These are phyloP conservation scores for Mycena alexandri DNA, from an alignment of 768 basidiomycete genomes.

Conservation along the genomic window DNA sequence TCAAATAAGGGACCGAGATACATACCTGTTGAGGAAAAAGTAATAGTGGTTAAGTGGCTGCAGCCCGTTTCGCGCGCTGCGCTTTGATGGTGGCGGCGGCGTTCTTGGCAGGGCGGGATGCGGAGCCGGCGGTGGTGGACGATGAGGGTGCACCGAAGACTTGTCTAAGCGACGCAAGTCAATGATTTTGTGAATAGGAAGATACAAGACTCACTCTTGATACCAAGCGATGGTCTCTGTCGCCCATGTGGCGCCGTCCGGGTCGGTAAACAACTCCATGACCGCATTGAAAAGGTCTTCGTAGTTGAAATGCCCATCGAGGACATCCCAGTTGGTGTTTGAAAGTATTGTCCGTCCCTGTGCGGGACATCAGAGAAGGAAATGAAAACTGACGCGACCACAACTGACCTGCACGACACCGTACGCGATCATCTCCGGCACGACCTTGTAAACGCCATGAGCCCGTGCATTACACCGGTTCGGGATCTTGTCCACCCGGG, in stretches of 20 bases:
- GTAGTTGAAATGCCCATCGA: background rate
- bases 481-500: no score
- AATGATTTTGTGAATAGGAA: no score
- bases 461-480: background rate
- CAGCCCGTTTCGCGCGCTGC: no score
- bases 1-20: no score
- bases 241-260: background rate
- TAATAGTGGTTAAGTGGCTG: no score
- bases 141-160: no score
- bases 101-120: no score
- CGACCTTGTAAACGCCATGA: background rate
- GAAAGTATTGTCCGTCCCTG: constrained; percentile 1
- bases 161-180: no score
- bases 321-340: background rate
- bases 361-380: background rate
- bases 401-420: background rate
- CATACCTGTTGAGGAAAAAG: no score
- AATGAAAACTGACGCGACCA: background rate
- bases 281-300: background rate
- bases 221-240: background rate
- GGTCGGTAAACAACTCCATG: background rate
- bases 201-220: background rate
- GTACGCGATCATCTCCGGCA: background rate
- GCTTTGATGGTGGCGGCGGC: no score
- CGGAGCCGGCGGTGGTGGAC: no score